Evolutionary conservation across 805 yeast species (phyloP), one percentile per base, ranked within the genome.

Genomic region (Candida chilensis): DNA sequence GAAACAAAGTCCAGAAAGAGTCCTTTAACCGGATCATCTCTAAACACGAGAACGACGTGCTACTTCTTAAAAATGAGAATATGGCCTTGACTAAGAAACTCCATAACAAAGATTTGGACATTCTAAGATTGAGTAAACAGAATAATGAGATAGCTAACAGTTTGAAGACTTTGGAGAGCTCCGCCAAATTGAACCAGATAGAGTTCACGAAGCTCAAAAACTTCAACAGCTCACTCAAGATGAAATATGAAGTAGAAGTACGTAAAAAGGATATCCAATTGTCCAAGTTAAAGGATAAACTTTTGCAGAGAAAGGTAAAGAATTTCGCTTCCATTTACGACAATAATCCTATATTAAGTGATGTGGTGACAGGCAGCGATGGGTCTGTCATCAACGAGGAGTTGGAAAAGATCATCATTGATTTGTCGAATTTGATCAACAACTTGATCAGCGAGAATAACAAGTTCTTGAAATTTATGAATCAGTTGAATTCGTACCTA

Each of bases 361-460:
- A 50, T 32, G 10, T 20, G 22, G 11, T 20, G 22, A n/a, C 10
- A 10, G 22, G n/a, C n/a, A n/a, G 22, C 22, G 11, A n/a, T n/a
- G n/a, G 22, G 10, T 16, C 28, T 6, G n/a, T 26, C 8, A 7
- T 14, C 8, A 45, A 41, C 20, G 30, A 36, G 2, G 59, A 60
- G 32, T 53, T 56, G 34, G 61, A 52, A 26, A 44, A 43, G 6
- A 48, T 57, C 7, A 52, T 57, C 4, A 39, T 50, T 1, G 57
- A 58, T 27, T 39, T 59, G 25, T 51, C 60, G 6, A 50, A 48
- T 6, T 43, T 61, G 15, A 50, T 60, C 4, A 62, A 60, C 29
- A 52, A 50, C 29, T 45, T 61, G 28, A 44, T 57, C 29, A 35
- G 40, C 4, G 67, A 63, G 33, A 63, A 62, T 37, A 46, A 45